These are phyloP conservation scores for Moniliophthora roreri DNA, from an alignment of 1,284 basidiomycete genomes.

Conservation along the genomic window DNA sequence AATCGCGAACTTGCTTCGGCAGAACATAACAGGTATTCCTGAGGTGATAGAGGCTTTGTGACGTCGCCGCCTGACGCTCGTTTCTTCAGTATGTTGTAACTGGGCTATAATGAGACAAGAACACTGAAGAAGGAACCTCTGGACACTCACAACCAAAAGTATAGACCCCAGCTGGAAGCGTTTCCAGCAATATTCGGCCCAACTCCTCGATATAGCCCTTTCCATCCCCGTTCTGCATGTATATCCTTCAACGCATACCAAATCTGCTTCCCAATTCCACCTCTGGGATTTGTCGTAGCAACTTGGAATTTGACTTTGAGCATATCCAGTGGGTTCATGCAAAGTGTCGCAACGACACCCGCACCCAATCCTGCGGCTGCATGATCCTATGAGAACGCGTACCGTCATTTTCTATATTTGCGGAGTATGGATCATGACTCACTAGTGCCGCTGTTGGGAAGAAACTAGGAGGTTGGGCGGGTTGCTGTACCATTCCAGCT, in stretches of 20 bases:
- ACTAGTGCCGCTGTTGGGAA: constrained; percentile 73
- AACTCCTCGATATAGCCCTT: constrained; percentile 89
- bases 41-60: constrained; percentile 65
- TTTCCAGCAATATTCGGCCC: constrained; percentile 94
- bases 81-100: constrained; percentile 95
- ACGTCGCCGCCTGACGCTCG: constrained; percentile 61
- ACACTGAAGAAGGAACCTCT: constrained; percentile 1
- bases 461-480: constrained; percentile 62
- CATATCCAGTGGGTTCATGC: constrained; percentile 98
- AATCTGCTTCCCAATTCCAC: constrained; percentile 75
- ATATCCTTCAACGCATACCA: constrained; percentile 78
- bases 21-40: constrained; percentile 86
- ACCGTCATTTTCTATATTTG: neutral
- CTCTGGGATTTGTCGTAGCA: constrained; percentile 64
- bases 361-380: constrained; percentile 93
- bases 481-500: constrained; percentile 31
- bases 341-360: constrained; percentile 89
- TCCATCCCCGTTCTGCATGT: constrained; percentile 75
- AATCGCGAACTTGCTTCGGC: constrained; percentile 88
- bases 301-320: constrained; percentile 97
- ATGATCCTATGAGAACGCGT: constrained; percentile 67
- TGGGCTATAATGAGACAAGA: constrained; percentile 27
- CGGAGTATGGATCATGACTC: constrained; percentile 21
- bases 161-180: constrained; percentile 96
- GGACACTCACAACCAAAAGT: constrained; percentile 90